These are phyloP conservation scores for Globisporangium abappressorium DNA, from an alignment of 352 stramenopile genomes.

Conservation along the genomic window DNA sequence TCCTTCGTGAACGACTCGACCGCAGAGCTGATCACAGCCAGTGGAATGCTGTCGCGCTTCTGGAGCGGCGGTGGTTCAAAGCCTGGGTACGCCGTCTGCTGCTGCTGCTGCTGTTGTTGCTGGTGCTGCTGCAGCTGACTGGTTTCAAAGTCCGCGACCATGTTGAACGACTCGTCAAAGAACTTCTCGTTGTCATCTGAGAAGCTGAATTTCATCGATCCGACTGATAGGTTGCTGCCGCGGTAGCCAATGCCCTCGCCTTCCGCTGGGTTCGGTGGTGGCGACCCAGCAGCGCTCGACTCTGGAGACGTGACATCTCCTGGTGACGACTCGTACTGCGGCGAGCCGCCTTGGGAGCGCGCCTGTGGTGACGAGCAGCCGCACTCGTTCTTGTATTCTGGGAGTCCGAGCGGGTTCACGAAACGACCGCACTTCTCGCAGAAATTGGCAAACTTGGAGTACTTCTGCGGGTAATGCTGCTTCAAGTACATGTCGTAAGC, in stretches of 20 bases:
- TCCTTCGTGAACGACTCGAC: slow-evolving; percentile 75
- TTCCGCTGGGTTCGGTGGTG: slow-evolving; percentile 29
- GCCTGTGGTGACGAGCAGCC: slow-evolving; percentile 32
- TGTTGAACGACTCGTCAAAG: slow-evolving; percentile 53
- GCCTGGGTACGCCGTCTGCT: slow-evolving; percentile 13
- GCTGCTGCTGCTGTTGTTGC: slow-evolving; percentile 27
- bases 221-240: slow-evolving; percentile 63
- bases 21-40: slow-evolving; percentile 58
- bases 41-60: slow-evolving; percentile 67
- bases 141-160: slow-evolving; percentile 28
- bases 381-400: slow-evolving; percentile 75
- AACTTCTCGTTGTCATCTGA: slow-evolving; percentile 64
- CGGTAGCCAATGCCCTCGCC: slow-evolving; percentile 38
- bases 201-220: slow-evolving; percentile 74
- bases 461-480: slow-evolving; percentile 78
- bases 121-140: slow-evolving; percentile 22
- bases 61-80: slow-evolving; percentile 22
- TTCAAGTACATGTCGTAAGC: slow-evolving; percentile 85
- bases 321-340: slow-evolving; percentile 22
- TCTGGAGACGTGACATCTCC: slow-evolving; percentile 20
- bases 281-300: slow-evolving; percentile 13
- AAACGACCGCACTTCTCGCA: slow-evolving; percentile 78
- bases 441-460: slow-evolving; percentile 86
- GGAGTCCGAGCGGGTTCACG: slow-evolving; percentile 74
- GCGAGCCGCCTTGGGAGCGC: slow-evolving; percentile 12